Evolutionary conservation across 345 rosid species (phyloP).

Genomic region (Linum tenue): DNA sequence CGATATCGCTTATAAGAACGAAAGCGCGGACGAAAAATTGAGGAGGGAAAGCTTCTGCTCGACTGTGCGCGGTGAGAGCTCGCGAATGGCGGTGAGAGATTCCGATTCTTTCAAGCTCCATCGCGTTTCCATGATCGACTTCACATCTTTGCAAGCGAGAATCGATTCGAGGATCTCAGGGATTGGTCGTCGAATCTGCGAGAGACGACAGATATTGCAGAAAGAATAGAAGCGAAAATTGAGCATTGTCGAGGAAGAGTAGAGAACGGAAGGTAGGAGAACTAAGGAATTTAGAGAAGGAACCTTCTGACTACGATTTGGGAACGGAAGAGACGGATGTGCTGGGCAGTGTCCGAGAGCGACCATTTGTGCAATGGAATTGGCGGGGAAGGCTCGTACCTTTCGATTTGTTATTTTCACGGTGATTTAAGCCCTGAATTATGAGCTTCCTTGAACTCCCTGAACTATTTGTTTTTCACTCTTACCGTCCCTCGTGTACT

Average conservation of each 20-base stretch:
- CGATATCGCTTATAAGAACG: conserved; percentile 58
- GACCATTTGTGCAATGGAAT: conserved; percentile 16
- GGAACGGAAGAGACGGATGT: conserved; percentile 35
- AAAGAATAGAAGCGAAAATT: conserved; percentile 2
- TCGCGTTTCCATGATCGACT: conserved; percentile 32
- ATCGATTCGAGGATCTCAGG: conserved; percentile 49
- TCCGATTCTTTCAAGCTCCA: conserved; percentile 39
- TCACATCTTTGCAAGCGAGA: conserved; percentile 44
- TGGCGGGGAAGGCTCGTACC: conserved; percentile 1
- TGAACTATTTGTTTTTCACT: no score
- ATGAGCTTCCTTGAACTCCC: no score
- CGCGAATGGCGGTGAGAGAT: conserved; percentile 27
- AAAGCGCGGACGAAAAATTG: conserved; percentile 68
- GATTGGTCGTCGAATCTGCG: conserved; percentile 52
- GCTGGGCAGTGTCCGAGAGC: conserved; percentile 18
- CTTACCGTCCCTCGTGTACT: no score
- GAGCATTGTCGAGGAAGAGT: not conserved
- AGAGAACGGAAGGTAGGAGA: not conserved
- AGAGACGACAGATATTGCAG: conserved; percentile 5
- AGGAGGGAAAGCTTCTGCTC: conserved; percentile 53
- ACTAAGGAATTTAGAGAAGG: not conserved
- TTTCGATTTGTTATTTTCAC: no score
- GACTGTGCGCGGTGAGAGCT: conserved; percentile 29
- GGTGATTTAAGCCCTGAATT: no score
- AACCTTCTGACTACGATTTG: conserved; percentile 47